These are phyloP conservation scores for Castanopsis chinensis DNA, from an alignment of 306 rosid species.

Conservation along the genomic window DNA sequence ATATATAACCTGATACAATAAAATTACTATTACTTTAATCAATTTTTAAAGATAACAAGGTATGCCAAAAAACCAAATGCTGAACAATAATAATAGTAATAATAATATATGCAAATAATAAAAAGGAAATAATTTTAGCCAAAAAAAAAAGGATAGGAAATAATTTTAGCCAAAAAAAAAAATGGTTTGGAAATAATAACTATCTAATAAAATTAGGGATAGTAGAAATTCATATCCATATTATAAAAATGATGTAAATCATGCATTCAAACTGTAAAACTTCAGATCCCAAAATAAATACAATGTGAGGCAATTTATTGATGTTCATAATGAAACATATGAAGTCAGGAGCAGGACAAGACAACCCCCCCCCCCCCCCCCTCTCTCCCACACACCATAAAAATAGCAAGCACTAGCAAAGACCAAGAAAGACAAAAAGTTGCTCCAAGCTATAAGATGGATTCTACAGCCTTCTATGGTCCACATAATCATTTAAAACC, in stretches of 20 bases:
- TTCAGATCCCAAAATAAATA: background rate
- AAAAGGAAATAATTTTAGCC: background rate
- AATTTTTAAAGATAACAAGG: conserved; percentile 17
- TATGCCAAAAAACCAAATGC: background rate
- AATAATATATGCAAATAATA: background rate
- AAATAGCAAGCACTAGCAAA: background rate
- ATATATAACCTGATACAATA: conserved; percentile 70
- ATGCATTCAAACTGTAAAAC: background rate
- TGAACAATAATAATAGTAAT: background rate
- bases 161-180: background rate
- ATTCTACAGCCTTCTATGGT: background rate
- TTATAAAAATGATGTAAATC: background rate
- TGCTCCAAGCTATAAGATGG: background rate
- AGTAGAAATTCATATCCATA: background rate
- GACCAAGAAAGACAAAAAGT: background rate
- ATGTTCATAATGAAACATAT: background rate
- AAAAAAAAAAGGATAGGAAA: background rate
- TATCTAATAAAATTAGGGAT: background rate
- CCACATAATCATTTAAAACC: no score
- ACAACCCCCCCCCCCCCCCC: no score
- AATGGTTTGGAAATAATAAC: background rate
- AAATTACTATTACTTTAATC: conserved; percentile 9
- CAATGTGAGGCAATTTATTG: background rate
- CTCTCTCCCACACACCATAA: no score
- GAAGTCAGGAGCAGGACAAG: background rate